These are phyloP conservation scores for Colletotrichum euphorbiae DNA, from an alignment of 2,329 filamentous ascomycete genomes.

Conservation along the genomic window DNA sequence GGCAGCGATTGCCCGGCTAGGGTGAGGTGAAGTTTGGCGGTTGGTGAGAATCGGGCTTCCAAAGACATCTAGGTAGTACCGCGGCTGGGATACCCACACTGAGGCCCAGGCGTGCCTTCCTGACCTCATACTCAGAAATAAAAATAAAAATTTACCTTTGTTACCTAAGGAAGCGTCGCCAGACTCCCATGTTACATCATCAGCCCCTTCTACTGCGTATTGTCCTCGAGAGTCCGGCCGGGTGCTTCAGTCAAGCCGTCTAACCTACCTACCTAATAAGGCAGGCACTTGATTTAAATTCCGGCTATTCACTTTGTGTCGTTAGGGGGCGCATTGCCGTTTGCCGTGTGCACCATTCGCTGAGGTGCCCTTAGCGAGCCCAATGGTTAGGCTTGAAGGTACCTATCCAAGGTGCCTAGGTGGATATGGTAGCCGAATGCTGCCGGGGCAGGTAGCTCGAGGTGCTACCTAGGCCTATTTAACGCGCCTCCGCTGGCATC, in stretches of 20 bases:
- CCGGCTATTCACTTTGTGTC: too few species aligned
- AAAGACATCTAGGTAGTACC: background rate
- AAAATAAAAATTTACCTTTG: too few species aligned
- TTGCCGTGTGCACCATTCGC: too few species aligned
- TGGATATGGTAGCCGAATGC: conserved; percentile 9
- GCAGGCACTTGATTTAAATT: background rate
- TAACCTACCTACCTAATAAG: background rate
- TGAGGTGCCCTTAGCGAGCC: too few species aligned
- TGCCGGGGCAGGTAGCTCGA: conserved; percentile 21
- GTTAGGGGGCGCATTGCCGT: too few species aligned
- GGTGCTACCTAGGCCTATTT: conserved; percentile 1
- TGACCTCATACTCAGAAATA: conserved; percentile 32
- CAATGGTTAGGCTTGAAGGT: background rate
- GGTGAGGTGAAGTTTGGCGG: conserved; percentile 9
- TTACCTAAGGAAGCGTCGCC: background rate
- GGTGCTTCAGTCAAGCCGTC: background rate
- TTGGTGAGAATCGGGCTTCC: background rate
- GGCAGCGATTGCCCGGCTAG: conserved; percentile 21
- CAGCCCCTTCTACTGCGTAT: background rate
- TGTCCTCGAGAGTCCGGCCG: conserved; percentile 8
- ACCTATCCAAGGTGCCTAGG: conserved; percentile 1
- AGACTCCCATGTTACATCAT: background rate
- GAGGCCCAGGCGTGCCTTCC: conserved; percentile 9
- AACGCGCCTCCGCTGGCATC: conserved; percentile 5
- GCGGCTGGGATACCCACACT: background rate